Percentiles rank a stretch among this genome's conserved stretches.
Evolutionary conservation across 2,329 filamentous ascomycete genomes (phyloP).

Genomic region (Pseudogymnoascus sp.): DNA sequence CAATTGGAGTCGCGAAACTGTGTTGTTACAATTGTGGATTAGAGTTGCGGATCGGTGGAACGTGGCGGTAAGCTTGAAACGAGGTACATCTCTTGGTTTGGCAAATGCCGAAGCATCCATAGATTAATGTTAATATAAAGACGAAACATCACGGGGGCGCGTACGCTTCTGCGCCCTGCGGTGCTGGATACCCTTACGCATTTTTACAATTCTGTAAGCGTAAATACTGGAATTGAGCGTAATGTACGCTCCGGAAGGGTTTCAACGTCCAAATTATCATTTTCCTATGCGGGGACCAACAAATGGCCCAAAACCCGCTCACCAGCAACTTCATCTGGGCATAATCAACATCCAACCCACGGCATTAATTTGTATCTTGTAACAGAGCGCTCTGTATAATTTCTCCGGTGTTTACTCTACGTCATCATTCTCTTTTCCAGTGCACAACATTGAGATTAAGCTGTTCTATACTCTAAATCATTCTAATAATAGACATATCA

Average conservation of each 20-base stretch:
- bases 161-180: background rate
- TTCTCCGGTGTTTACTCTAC: background rate
- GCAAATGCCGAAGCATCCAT: background rate
- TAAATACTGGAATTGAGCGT: background rate
- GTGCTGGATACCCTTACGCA: background rate
- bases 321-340: background rate
- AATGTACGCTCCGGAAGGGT: background rate
- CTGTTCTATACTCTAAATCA: background rate
- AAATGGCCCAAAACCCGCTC: background rate
- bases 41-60: background rate
- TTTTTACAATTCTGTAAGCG: background rate
- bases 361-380: background rate
- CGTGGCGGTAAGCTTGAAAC: background rate
- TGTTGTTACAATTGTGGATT: constrained; percentile 8
- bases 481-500: background rate
- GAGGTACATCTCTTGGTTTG: background rate
- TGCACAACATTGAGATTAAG: background rate
- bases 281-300: background rate
- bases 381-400: background rate
- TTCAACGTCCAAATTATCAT: background rate
- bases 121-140: constrained; percentile 5
- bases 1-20: background rate
- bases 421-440: background rate
- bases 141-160: background rate
- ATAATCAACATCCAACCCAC: background rate